Percentiles rank a stretch among this genome's conserved stretches.
Evolutionary conservation across 352 stramenopile species (phyloP).

Genomic region (Phytophthora syringae): DNA sequence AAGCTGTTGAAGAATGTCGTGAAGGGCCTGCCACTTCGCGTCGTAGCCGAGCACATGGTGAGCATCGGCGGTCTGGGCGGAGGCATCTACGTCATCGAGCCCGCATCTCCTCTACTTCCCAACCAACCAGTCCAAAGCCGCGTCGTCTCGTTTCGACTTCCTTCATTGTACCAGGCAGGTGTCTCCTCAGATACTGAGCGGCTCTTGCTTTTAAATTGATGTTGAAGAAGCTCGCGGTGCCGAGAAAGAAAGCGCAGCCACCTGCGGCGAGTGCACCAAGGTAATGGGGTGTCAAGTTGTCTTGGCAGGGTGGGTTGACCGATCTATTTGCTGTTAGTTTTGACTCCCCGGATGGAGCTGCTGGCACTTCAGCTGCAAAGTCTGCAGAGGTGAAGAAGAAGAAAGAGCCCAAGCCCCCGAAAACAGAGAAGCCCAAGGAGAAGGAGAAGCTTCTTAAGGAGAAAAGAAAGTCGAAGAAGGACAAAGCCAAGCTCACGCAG

Average conservation of each 20-base stretch:
- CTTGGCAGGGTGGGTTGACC: not conserved
- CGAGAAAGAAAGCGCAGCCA: constrained; percentile 21
- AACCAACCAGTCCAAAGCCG: constrained; percentile 12
- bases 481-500: constrained; percentile 23
- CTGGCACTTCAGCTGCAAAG: not conserved
- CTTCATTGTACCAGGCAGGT: no score
- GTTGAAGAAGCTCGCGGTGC: constrained; percentile 61
- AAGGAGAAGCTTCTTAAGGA: constrained; percentile 17
- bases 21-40: no score
- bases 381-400: constrained; percentile 23
- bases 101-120: no score
- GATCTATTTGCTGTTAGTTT: not conserved
- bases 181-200: no score
- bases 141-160: no score
- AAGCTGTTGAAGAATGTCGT: no score
- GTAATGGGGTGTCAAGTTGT: not conserved
- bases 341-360: constrained; percentile 11
- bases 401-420: constrained; percentile 8
- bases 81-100: no score
- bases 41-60: no score
- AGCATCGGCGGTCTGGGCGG: no score
- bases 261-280: not conserved
- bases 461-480: constrained; percentile 36
- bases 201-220: no score
- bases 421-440: constrained; percentile 9